These are phyloP conservation scores for Teratosphaeria destructans DNA, from an alignment of 2,329 filamentous ascomycete species.

Conservation along the genomic window DNA sequence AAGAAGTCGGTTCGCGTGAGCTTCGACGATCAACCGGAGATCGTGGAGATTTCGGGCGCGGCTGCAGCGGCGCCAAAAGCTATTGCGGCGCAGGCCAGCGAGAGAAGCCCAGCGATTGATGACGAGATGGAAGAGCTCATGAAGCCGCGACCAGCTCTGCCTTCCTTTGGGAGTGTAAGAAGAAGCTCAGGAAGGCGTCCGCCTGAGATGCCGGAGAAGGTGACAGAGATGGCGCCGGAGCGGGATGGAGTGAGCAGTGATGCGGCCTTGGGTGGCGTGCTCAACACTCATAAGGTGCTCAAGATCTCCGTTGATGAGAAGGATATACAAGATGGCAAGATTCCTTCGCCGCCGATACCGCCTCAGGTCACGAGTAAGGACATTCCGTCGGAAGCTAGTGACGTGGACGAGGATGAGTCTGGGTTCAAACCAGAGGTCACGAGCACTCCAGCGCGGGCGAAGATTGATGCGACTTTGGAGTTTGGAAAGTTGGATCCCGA, in stretches of 20 bases:
- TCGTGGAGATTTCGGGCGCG: constrained; percentile 24
- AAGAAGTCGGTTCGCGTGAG: constrained; percentile 66
- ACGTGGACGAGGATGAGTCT: constrained; percentile 29
- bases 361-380: constrained; percentile 62
- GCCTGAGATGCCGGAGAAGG: constrained; percentile 40
- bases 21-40: constrained; percentile 51
- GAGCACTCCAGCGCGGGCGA: constrained; percentile 5
- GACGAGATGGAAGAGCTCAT: constrained; percentile 55
- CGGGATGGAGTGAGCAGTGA: constrained; percentile 48
- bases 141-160: constrained; percentile 63
- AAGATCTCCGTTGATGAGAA: constrained; percentile 30
- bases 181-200: constrained; percentile 26
- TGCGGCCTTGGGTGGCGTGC: constrained; percentile 45
- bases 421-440: constrained; percentile 3
- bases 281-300: constrained; percentile 31
- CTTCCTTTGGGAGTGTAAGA: constrained; percentile 61
- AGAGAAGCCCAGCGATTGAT: constrained; percentile 26
- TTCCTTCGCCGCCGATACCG: constrained; percentile 48
- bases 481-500: constrained; percentile 3
- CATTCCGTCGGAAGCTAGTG: constrained; percentile 52
- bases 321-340: constrained; percentile 32
- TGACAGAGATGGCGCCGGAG: constrained; percentile 35
- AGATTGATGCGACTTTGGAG: not conserved
- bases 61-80: constrained; percentile 42
- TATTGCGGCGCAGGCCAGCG: constrained; percentile 8